Percentiles rank a stretch among this genome's conserved stretches.
Evolutionary conservation across 495 filamentous ascomycete species (phyloP).

Genomic region (Xylaria sp.): DNA sequence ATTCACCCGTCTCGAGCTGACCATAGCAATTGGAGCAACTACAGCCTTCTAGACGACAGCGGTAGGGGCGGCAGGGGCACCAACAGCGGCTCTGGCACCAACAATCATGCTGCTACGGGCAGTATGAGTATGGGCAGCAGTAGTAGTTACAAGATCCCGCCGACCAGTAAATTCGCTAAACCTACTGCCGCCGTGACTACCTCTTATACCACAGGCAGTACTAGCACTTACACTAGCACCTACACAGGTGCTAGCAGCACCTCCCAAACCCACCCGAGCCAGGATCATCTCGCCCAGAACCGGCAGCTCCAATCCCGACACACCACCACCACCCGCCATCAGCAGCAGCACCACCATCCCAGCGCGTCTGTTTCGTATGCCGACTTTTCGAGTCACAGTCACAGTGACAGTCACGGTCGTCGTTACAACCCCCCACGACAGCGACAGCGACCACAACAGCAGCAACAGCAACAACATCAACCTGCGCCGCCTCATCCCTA

Average conservation of each 20-base stretch:
- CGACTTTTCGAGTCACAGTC: not conserved
- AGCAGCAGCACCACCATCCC: constrained; percentile 4
- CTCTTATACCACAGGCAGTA: no score
- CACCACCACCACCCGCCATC: not conserved
- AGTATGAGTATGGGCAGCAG: no score
- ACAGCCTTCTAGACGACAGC: not conserved
- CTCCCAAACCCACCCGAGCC: constrained; percentile 20
- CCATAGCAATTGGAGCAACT: not conserved
- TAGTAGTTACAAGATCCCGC: not conserved
- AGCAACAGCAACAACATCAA: constrained; percentile 2
- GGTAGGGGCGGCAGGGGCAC: not conserved
- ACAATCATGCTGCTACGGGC: constrained; percentile 8
- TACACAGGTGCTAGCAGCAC: not conserved
- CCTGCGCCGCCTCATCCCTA: not conserved
- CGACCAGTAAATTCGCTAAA: not conserved
- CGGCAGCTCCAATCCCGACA: constrained; percentile 3
- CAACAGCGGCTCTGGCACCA: not conserved
- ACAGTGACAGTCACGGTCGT: not conserved
- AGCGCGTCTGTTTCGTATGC: not conserved
- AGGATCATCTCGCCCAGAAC: constrained; percentile 11
- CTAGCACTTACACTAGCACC: not conserved
- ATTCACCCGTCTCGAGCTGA: not conserved
- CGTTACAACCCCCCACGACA: not conserved
- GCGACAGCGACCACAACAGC: constrained; percentile 7
- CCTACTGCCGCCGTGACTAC: not conserved